Percentiles rank a stretch among this genome's conserved stretches.
phyloP scores from a whole-genome alignment of 352 stramenopile genomes.

The Labyrinthula sp. region DNA sequence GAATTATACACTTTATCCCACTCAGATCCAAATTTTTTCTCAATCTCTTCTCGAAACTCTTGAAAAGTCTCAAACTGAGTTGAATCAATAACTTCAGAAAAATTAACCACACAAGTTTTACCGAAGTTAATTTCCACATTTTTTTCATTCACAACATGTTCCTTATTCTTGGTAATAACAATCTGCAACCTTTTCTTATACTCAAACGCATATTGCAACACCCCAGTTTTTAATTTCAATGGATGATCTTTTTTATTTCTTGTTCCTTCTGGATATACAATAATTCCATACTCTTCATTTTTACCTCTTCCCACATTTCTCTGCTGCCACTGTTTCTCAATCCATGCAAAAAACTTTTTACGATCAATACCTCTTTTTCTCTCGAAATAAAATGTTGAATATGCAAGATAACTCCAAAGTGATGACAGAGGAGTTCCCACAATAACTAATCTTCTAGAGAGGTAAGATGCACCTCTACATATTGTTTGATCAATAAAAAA shows the following conservation, averaged over 20 bases:
- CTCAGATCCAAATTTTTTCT: constrained; percentile 7
- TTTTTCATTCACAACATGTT: constrained; percentile 15
- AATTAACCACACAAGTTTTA: constrained; percentile 14
- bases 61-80: constrained; percentile 16
- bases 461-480: constrained; percentile 21
- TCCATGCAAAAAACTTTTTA: constrained; percentile 3
- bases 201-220: constrained; percentile 24
- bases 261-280: constrained; percentile 26
- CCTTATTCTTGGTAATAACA: constrained; percentile 26
- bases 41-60: constrained; percentile 13
- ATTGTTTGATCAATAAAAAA: constrained; percentile 29
- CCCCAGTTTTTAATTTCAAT: constrained; percentile 19
- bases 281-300: constrained; percentile 2
- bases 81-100: constrained; percentile 8
- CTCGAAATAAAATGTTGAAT: constrained; percentile 24
- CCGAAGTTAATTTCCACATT: too few relatives aligned
- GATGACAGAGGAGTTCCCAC: constrained; percentile 25
- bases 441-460: constrained; percentile 17
- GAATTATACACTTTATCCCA: constrained; percentile 15
- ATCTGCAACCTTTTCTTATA: constrained; percentile 20
- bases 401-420: constrained; percentile 12
- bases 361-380: constrained; percentile 25
- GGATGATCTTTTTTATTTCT: constrained; percentile 14
- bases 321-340: constrained; percentile 12
- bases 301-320: constrained; percentile 3